Conservation (phyloP, 2,329 filamentous ascomycete genomes). For the Aureobasidium namibiae region DNA sequence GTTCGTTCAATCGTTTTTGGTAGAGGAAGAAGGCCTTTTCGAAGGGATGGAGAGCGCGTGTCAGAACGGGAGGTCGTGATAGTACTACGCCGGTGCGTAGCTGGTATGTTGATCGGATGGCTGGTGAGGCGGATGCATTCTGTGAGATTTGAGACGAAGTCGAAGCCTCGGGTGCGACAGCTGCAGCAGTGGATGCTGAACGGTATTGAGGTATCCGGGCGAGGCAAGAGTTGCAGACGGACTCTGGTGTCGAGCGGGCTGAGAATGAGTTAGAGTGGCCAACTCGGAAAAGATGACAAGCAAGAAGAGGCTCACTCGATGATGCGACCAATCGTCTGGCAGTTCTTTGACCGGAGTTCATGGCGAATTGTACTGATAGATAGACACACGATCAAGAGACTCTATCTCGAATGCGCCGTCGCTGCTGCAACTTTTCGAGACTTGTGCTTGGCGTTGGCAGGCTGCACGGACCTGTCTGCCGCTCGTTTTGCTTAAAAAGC, state of each 20-base stretch:
- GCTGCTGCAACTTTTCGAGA: conserved; percentile 11
- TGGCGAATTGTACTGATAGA: conserved; percentile 17
- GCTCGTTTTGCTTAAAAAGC: background rate
- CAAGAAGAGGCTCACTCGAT: conserved; percentile 28
- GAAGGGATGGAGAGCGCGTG: conserved; percentile 74
- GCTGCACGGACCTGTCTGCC: background rate
- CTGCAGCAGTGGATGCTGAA: conserved; percentile 30
- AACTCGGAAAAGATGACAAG: background rate
- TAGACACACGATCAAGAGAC: background rate
- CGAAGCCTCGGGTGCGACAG: conserved; percentile 20
- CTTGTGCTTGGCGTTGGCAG: background rate
- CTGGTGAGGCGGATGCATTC: conserved; percentile 38
- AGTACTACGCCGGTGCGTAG: conserved; percentile 65
- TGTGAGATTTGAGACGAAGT: conserved; percentile 24
- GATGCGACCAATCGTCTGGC: conserved; percentile 35
- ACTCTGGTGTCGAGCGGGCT: conserved; percentile 29
- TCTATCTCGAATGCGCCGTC: background rate
- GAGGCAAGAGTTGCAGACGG: conserved; percentile 39
- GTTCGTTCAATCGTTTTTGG: conserved; percentile 93
- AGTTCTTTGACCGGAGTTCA: conserved; percentile 39
- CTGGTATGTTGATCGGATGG: conserved; percentile 34
- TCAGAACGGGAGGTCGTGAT: conserved; percentile 80
- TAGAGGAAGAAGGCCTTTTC: conserved; percentile 94
- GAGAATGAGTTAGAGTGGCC: conserved; percentile 14
- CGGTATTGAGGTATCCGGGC: conserved; percentile 29